A percentile compares a stretch with the other conserved stretches of the same genome.
These are phyloP conservation scores for Lactifluus echinatus DNA, from an alignment of 768 basidiomycete genomes.

Conservation along the genomic window DNA sequence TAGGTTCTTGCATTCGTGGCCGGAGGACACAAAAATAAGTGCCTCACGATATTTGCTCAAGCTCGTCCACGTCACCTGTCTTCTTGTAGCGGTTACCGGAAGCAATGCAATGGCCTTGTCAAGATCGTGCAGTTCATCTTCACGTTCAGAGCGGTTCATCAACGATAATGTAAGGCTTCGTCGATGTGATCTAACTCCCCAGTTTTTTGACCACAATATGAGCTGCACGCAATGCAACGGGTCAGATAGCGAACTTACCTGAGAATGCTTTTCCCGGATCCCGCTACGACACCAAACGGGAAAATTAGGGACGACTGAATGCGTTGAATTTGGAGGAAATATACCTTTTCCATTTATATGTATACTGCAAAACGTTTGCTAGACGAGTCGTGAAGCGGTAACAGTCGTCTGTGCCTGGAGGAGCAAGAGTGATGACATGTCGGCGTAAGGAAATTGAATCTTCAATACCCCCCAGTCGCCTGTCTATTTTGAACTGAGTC, in stretches of 20 bases:
- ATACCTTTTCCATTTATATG: too few relatives aligned
- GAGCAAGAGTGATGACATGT: not conserved
- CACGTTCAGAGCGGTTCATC: not conserved
- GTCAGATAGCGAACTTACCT: too few relatives aligned
- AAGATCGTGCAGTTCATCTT: not conserved
- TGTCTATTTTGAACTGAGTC: not conserved
- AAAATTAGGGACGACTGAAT: too few relatives aligned
- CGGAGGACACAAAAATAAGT: not conserved
- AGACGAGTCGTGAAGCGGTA: not conserved
- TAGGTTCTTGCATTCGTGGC: not conserved
- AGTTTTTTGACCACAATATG: too few relatives aligned
- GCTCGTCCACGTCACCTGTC: not conserved
- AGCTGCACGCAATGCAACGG: too few relatives aligned
- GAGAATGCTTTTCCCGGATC: too few relatives aligned
- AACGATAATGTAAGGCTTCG: too few relatives aligned
- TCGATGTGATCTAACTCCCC: too few relatives aligned
- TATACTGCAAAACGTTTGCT: not conserved
- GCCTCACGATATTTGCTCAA: not conserved
- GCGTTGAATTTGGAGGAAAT: not conserved
- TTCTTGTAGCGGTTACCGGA: not conserved
- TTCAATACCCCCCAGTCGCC: not conserved
- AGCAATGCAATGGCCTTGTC: not conserved
- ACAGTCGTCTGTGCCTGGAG: not conserved
- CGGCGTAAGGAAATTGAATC: not conserved
- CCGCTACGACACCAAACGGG: too few relatives aligned